Evolutionary conservation across 306 rosid species (phyloP), one percentile per base, ranked within the genome.

Genomic region (Gillenia trifoliata): DNA sequence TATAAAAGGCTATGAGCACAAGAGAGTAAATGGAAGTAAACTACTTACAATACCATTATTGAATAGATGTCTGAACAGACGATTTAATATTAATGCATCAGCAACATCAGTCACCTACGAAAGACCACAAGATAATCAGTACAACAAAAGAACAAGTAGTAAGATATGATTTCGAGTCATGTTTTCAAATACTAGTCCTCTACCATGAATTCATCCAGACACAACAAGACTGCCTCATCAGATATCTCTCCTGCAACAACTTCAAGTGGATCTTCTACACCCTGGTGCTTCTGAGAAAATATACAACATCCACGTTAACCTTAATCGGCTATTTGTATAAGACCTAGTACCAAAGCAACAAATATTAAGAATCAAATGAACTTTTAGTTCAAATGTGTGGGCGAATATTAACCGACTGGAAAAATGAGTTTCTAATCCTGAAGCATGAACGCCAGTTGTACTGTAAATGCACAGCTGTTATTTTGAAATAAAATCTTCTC

Each of bases 141-240:
- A 66, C 66, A 38, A 66, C 59, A 70, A 52, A 79, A 65, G 47
- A 74, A 76, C 72, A 73, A 26, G 77, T 22, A 66, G 62, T 34
- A 20, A 8, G 30, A 77, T 19, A 74, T 9, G 64, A 76, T 60
- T 52, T 73, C 45, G 36, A 75, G 59, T 41, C 25, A 78, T 63
- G 60, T 28, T 71, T 41, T 5, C 23, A 66, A 38, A 55, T 17
- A 11, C 23, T 38, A 62, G 47, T 25, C 28, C 36, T 57, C 41
- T 87, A 94, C 99, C 99, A 92, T 94, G 86, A 94, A 94, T 82
- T 94, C 99, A 71, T 94, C 99, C 66, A 94, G 90, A 69, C 99
- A 94, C 81, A 94, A 71, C 71, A 94, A 80, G 86, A 90, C 59
- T n/a, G 99, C 89, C 56, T 94, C 97, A 11, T 92, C 97, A 8